Evolutionary conservation across 2,329 filamentous ascomycete genomes (phyloP).

Genomic region (Colletotrichum trifolii): DNA sequence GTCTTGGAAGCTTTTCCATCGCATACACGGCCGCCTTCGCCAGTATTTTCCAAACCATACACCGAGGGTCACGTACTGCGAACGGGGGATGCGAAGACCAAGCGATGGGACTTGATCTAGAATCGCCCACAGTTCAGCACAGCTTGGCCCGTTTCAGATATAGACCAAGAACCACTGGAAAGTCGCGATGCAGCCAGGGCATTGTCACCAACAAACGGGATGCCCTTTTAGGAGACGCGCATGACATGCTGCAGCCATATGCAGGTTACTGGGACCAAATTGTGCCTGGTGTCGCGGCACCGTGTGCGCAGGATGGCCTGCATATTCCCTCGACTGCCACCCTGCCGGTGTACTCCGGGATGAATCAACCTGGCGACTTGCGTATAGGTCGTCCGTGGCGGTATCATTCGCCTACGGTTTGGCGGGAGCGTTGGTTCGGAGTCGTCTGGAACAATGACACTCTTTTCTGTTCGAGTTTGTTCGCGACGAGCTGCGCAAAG

Average conservation of each 20-base stretch:
- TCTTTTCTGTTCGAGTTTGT: background rate
- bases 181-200: constrained; percentile 4
- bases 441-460: too few relatives aligned
- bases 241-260: constrained; percentile 26
- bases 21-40: constrained; percentile 10
- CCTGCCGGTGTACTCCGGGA: constrained; percentile 15
- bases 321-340: constrained; percentile 21
- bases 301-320: constrained; percentile 5
- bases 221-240: constrained; percentile 24
- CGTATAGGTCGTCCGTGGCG: too few relatives aligned
- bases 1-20: constrained; percentile 4
- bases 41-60: constrained; percentile 5
- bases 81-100: constrained; percentile 11
- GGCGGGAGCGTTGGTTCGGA: too few relatives aligned
- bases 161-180: constrained; percentile 7
- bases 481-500: background rate
- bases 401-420: too few relatives aligned
- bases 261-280: constrained; percentile 20
- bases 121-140: background rate
- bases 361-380: background rate
- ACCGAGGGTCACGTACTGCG: background rate
- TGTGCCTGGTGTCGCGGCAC: constrained; percentile 17
- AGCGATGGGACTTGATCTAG: constrained; percentile 2
- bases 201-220: constrained; percentile 13
- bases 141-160: constrained; percentile 32